Base-by-base conservation (phyloP, 345 rosid genomes). In the Bruguiera sexangula region DNA sequence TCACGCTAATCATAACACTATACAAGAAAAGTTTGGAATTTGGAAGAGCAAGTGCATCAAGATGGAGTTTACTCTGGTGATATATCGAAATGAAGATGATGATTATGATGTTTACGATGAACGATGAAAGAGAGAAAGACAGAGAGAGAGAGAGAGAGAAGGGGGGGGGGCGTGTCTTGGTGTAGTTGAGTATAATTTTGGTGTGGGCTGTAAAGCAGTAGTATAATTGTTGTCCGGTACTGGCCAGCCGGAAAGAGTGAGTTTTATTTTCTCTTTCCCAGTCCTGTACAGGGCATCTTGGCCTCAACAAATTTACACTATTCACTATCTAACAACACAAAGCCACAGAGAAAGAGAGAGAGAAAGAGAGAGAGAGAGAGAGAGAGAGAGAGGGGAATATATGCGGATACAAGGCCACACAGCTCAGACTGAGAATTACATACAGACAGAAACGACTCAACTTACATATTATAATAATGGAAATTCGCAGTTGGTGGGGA, bases 121-220 rank as follows among this genome's bases (percentile, higher is more conserved):
- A 48, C 6, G 8, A 75, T 72, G 67, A 74, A 48, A 4, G 8
- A 36, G 59, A n/a, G 34, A 71, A 18, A 63, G 55, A 70, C 5
- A 53, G 29, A 20, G 60, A 8, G 21, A n/a, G 39, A 46, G 31
- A 37, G 46, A 63, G 5, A 9, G 15, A 37, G 46, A 37, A 15
- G 9, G 15, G 1, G 15, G 0, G 46, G 0, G 46, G 0, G 46
- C 2, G 13, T 39, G 18, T 1, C 27, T 8, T 3, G 30, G 43
- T 13, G 21, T 6, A 8, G 53, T 0, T 69, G 8, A 55, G 50
- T 43, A 63, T 63, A 18, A 54, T 63, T 66, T 71, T 68, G 59
- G 36, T 80, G 81, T 79, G 84, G 85, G 85, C 83, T 81, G 84
- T 81, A 81, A 81, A 81, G 84, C 78, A 74, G 76, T 70, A 86